Evolutionary conservation across 2,329 filamentous ascomycete species (phyloP), one percentile per base, ranked within the genome.

Genomic region (Beauveria sp.): DNA sequence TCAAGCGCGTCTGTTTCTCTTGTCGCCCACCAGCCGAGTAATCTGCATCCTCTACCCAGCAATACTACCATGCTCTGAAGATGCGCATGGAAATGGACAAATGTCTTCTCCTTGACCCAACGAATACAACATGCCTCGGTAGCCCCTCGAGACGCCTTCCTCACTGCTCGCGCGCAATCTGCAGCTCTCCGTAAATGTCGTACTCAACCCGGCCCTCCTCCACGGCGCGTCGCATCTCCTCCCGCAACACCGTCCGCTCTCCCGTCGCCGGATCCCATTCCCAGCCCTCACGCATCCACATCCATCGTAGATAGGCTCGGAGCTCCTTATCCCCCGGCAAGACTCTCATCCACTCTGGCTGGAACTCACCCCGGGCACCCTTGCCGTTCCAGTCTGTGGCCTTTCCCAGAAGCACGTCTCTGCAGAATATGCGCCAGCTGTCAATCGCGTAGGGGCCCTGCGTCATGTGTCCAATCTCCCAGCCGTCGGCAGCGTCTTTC

Each of bases 381-480:
- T 74, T 77, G 1, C 88, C 89, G 67, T 85, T 86, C 83, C 87
- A 91, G 65, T 87, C 84, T 10, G 75, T 71, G 1, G 87, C 85
- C 20, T 86, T 73, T 0, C 86, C 87, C 8, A 92, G 82, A 26
- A 96, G 73, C 38, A 81, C 79, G 71, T 97, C 93, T 1, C 93
- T 85, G 71, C 91, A 96, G 73, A 97, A 97, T 65, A 97, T 96
- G 3, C 93, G 85, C 90, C 91, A 97, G 69, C 89, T 93, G 73
- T 97, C 93, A 54, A 93, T 78, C 0, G 91, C 89, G 72, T 97
- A 97, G 1, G 85, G 80, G 18, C 92, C 90, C 59, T 90, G 86
- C 0, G 91, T 92, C 62, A 97, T 77, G 72, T 96, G 90, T 0
- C 88, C 91, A 63, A 96, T 89, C 69, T 97, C 93, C 86, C 91